These are phyloP conservation scores for Nepenthes gracilis DNA, from an alignment of 148 eudicot genomes.

Conservation along the genomic window DNA sequence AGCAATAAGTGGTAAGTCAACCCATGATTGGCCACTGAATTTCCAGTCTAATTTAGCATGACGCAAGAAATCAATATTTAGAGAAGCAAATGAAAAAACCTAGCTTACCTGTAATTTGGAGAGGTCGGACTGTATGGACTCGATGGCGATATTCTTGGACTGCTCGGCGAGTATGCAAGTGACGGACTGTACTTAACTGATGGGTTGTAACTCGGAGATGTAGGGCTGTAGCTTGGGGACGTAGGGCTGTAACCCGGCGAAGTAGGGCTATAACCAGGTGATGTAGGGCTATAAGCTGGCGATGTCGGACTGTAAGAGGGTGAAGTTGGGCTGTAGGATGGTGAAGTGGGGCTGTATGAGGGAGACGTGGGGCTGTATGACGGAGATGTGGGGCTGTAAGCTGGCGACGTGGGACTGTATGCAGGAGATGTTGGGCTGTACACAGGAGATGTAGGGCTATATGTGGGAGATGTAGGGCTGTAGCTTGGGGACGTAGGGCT, in stretches of 20 bases:
- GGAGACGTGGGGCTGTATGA: conserved; percentile 41
- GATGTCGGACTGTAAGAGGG: conserved; percentile 44
- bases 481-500: conserved; percentile 39
- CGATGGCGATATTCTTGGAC: conserved; percentile 38
- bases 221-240: conserved; percentile 32
- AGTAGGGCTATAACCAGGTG: conserved; percentile 31
- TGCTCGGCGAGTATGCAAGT: conserved; percentile 43
- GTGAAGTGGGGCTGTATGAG: conserved; percentile 36
- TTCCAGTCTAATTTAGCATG: neutral
- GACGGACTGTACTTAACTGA: conserved; percentile 46
- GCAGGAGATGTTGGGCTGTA: conserved; percentile 41
- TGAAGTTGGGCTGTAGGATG: conserved; percentile 34
- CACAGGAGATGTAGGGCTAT: conserved; percentile 29
- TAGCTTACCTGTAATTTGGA: conserved; percentile 33
- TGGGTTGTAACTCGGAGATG: conserved; percentile 46
- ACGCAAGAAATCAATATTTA: neutral
- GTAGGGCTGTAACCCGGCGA: conserved; percentile 36
- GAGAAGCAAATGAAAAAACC: neutral
- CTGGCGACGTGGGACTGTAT: conserved; percentile 42
- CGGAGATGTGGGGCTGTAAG: conserved; percentile 40
- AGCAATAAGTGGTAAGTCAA: neutral
- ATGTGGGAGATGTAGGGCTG: conserved; percentile 33
- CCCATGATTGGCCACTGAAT: neutral
- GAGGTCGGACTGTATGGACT: conserved; percentile 47
- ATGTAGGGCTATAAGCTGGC: conserved; percentile 34